Evolutionary conservation across 2,329 filamentous ascomycete species (phyloP).

Genomic region (Neophaeococcomyces aloes): DNA sequence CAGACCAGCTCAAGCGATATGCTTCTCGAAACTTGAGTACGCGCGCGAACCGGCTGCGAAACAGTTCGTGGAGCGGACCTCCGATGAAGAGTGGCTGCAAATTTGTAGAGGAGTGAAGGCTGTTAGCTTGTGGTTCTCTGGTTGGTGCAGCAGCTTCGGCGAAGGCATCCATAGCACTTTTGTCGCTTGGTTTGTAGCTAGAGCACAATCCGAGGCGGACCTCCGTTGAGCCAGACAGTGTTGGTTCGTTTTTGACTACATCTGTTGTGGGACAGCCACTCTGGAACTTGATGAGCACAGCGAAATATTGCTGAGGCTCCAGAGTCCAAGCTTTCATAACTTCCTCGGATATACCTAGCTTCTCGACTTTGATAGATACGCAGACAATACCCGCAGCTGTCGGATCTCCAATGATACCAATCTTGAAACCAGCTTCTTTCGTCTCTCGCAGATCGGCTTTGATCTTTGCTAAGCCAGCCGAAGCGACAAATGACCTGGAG

Average conservation of each 20-base stretch:
- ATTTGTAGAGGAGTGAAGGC: not conserved
- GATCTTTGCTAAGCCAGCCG: conserved; percentile 31
- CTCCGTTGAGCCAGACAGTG: conserved; percentile 30
- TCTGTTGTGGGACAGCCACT: conserved; percentile 53
- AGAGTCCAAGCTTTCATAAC: conserved; percentile 70
- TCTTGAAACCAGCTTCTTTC: conserved; percentile 57
- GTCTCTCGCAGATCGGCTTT: conserved; percentile 51
- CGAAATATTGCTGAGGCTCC: conserved; percentile 54
- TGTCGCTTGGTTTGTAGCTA: conserved; percentile 58
- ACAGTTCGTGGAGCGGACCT: conserved; percentile 55
- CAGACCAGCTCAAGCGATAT: conserved; percentile 43
- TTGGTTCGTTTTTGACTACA: conserved; percentile 33
- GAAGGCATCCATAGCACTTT: conserved; percentile 46
- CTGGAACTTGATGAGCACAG: conserved; percentile 59
- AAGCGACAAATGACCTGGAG: not conserved
- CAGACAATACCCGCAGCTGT: conserved; percentile 44
- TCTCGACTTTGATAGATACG: conserved; percentile 58
- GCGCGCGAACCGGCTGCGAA: conserved; percentile 54
- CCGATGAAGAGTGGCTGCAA: conserved; percentile 60
- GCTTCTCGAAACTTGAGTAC: conserved; percentile 51
- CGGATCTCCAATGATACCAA: conserved; percentile 51
- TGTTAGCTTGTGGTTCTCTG: not conserved
- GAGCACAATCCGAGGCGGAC: conserved; percentile 62
- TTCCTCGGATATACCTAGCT: conserved; percentile 63
- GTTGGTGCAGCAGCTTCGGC: conserved; percentile 20